Evolutionary conservation across 2,329 filamentous ascomycete genomes (phyloP).

Genomic region (Lizonia empirigonia): DNA sequence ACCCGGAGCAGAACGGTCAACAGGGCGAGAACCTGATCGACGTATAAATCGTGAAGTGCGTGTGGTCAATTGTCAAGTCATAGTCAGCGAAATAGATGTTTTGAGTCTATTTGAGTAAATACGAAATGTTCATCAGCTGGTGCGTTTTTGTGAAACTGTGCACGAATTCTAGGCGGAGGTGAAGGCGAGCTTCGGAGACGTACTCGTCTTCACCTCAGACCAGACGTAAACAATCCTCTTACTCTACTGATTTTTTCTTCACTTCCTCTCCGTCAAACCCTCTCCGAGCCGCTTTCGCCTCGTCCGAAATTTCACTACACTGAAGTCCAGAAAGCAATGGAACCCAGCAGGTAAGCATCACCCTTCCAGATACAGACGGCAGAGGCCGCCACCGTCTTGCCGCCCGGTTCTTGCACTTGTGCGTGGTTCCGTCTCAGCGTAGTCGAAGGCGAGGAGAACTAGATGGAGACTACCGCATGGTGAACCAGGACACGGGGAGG

Average conservation of each 20-base stretch:
- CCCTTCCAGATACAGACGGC: no score
- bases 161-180: background rate
- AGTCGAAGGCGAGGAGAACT: no score
- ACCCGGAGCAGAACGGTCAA: conserved; percentile 20
- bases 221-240: background rate
- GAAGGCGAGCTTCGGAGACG: background rate
- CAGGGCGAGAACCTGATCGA: conserved; percentile 49
- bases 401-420: background rate
- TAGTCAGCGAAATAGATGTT: conserved; percentile 22
- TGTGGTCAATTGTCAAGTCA: conserved; percentile 10
- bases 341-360: no score
- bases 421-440: no score
- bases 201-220: background rate
- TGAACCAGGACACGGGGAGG: no score
- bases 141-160: background rate
- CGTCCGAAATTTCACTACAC: no score
- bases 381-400: background rate
- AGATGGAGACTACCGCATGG: no score
- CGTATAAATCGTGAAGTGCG: conserved; percentile 29
- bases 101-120: conserved; percentile 30
- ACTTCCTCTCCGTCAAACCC: background rate
- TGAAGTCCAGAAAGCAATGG: no score
- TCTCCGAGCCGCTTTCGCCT: no score
- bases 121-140: conserved; percentile 15
- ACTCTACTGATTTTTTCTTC: background rate